Conservation (phyloP, 2,329 filamentous ascomycete genomes). For the Colletotrichum ledebouriae region DNA sequence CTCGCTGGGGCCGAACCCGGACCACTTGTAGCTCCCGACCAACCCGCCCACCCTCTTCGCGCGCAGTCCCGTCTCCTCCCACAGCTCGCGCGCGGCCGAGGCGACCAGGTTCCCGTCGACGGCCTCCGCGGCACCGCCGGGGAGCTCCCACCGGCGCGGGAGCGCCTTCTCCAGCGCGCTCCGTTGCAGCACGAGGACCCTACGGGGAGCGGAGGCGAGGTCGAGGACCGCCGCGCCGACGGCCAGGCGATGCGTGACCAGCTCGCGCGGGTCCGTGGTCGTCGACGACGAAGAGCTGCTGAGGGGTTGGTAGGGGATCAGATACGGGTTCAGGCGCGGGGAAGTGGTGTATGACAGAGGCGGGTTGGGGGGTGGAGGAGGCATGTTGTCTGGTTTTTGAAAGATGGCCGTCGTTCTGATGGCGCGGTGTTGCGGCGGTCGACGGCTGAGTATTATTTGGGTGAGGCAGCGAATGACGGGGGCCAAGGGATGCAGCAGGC, state of each 20-base stretch:
- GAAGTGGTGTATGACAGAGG: constrained; percentile 38
- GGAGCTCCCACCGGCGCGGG: constrained; percentile 60
- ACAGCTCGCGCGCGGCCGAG: constrained; percentile 61
- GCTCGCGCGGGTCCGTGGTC: neutral
- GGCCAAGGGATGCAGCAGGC: neutral
- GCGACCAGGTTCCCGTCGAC: constrained; percentile 60
- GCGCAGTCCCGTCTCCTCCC: constrained; percentile 63
- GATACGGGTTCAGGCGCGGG: constrained; percentile 24
- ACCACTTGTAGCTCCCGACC: constrained; percentile 47
- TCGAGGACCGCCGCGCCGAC: constrained; percentile 40
- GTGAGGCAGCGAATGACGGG: neutral
- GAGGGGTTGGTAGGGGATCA: constrained; percentile 34
- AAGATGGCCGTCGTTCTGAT: neutral
- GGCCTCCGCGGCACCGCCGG: constrained; percentile 57
- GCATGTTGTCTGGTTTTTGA: constrained; percentile 29
- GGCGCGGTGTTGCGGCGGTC: neutral
- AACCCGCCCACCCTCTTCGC: constrained; percentile 56
- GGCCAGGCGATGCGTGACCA: constrained; percentile 32
- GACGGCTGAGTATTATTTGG: neutral
- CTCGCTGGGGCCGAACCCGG: constrained; percentile 25
- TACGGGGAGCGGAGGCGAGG: constrained; percentile 39
- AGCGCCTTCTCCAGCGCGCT: constrained; percentile 52
- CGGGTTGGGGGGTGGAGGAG: constrained; percentile 32
- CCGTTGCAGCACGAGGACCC: constrained; percentile 58
- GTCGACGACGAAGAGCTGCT: neutral